Evolutionary conservation across 2,329 filamentous ascomycete genomes (phyloP).

Genomic region (Clonostachys rhizophaga): DNA sequence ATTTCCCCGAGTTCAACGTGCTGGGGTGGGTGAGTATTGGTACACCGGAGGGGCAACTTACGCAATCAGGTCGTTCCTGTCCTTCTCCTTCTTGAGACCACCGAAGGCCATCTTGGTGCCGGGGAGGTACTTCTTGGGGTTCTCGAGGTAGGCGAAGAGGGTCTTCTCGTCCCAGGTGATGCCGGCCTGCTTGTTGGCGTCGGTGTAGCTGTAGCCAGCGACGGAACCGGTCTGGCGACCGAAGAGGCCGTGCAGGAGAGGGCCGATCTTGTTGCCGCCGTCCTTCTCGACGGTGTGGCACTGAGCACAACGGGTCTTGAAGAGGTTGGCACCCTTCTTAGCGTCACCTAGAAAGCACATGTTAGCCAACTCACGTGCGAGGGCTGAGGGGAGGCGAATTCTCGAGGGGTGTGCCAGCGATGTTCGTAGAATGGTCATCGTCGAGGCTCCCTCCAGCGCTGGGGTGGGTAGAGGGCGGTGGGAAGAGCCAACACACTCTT

Average conservation of each 20-base stretch:
- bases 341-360: slow-evolving; percentile 62
- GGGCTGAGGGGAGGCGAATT: neutral
- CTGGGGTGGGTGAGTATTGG: too few relatives aligned
- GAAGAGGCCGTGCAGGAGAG: slow-evolving; percentile 94
- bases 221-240: slow-evolving; percentile 92
- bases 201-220: slow-evolving; percentile 94
- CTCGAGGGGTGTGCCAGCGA: neutral
- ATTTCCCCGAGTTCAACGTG: too few relatives aligned
- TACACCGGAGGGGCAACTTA: slow-evolving; percentile 43
- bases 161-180: slow-evolving; percentile 82
- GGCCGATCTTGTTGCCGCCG: slow-evolving; percentile 97
- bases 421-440: neutral
- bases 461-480: slow-evolving; percentile 1
- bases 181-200: slow-evolving; percentile 98
- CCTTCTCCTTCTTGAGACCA: slow-evolving; percentile 99
- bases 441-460: neutral
- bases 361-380: slow-evolving; percentile 2
- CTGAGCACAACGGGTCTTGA: slow-evolving; percentile 98
- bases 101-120: slow-evolving; percentile 99
- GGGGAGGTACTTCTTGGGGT: slow-evolving; percentile 99
- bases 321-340: slow-evolving; percentile 97
- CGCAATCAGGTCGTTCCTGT: slow-evolving; percentile 98
- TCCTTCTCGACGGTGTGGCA: slow-evolving; percentile 93
- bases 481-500: neutral
- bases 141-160: slow-evolving; percentile 98